Percentiles rank a stretch among this genome's conserved stretches.
These are phyloP conservation scores for Lyophyllum shimeji DNA, from an alignment of 768 basidiomycete species.

Conservation along the genomic window DNA sequence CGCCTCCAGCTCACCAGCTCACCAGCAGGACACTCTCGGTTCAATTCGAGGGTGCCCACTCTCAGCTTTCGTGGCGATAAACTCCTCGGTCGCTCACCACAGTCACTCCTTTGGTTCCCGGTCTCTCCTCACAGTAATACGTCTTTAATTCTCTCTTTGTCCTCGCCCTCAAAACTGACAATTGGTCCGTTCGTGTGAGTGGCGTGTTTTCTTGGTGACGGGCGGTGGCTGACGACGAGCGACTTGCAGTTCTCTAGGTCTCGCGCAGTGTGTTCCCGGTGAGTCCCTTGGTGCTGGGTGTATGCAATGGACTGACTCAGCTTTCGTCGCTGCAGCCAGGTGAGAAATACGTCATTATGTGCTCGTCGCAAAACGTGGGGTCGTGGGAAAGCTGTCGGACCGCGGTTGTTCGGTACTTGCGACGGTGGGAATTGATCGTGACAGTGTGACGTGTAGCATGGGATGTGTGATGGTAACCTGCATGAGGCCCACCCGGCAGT, in stretches of 20 bases:
- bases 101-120: slow-evolving; percentile 47
- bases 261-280: slow-evolving; percentile 12
- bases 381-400: slow-evolving; percentile 28
- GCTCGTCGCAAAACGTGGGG: slow-evolving; percentile 43
- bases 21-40: slow-evolving; percentile 45
- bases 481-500: slow-evolving; percentile 12
- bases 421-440: slow-evolving; percentile 17
- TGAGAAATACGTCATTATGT: slow-evolving; percentile 18
- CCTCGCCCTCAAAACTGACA: slow-evolving; percentile 20
- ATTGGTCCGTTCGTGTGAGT: slow-evolving; percentile 20
- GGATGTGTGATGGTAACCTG: slow-evolving; percentile 19
- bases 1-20: slow-evolving; percentile 31
- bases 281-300: slow-evolving; percentile 7
- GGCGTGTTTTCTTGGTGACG: neutral
- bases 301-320: slow-evolving; percentile 1
- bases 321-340: neutral
- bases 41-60: slow-evolving; percentile 48
- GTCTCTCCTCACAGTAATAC: slow-evolving; percentile 30
- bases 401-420: slow-evolving; percentile 18
- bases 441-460: slow-evolving; percentile 11
- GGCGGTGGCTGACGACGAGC: neutral
- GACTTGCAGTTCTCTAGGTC: slow-evolving; percentile 1
- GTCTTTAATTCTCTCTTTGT: slow-evolving; percentile 25
- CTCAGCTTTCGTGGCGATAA: slow-evolving; percentile 21
- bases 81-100: slow-evolving; percentile 34